These are phyloP conservation scores for Astrocystis sublimbata DNA, from an alignment of 495 filamentous ascomycete species.

Conservation along the genomic window DNA sequence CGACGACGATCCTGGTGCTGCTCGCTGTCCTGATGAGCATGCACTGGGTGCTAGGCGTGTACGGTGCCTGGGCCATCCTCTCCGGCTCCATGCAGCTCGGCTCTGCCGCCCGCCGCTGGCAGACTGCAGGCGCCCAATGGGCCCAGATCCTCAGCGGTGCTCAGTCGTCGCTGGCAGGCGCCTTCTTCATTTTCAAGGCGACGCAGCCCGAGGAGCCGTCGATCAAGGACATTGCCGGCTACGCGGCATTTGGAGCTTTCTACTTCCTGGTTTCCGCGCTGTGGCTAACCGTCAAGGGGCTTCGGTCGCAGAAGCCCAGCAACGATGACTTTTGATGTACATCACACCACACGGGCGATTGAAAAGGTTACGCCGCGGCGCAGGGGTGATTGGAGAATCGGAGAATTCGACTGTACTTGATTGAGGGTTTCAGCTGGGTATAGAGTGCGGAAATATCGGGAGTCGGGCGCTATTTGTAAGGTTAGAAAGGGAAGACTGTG, in stretches of 20 bases:
- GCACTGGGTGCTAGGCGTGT: constrained; percentile 16
- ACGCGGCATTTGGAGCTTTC: constrained; percentile 16
- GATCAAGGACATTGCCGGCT: constrained; percentile 17
- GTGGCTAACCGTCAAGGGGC: constrained; percentile 16
- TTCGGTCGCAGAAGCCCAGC: constrained; percentile 11
- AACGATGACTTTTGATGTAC: constrained; percentile 11
- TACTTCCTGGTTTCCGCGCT: constrained; percentile 18
- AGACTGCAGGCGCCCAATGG: constrained; percentile 12
- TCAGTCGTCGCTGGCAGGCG: constrained; percentile 15
- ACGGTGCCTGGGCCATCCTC: constrained; percentile 18
- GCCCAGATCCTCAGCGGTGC: constrained; percentile 14
- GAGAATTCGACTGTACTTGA: not conserved
- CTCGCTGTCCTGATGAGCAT: constrained; percentile 10
- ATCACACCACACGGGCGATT: too few relatives aligned
- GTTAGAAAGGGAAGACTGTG: not conserved
- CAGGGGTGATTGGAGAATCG: not conserved
- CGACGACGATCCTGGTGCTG: constrained; percentile 11
- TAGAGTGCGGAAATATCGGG: not conserved
- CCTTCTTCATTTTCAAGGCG: constrained; percentile 20
- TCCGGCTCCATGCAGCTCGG: constrained; percentile 18
- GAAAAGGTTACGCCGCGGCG: too few relatives aligned
- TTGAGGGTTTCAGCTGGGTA: not conserved
- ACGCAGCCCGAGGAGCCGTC: constrained; percentile 9
- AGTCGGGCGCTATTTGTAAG: not conserved
- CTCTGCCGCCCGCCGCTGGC: constrained; percentile 14